These are phyloP conservation scores for Suhomyces xylopsoci DNA, from an alignment of 805 yeast species.

Conservation along the genomic window DNA sequence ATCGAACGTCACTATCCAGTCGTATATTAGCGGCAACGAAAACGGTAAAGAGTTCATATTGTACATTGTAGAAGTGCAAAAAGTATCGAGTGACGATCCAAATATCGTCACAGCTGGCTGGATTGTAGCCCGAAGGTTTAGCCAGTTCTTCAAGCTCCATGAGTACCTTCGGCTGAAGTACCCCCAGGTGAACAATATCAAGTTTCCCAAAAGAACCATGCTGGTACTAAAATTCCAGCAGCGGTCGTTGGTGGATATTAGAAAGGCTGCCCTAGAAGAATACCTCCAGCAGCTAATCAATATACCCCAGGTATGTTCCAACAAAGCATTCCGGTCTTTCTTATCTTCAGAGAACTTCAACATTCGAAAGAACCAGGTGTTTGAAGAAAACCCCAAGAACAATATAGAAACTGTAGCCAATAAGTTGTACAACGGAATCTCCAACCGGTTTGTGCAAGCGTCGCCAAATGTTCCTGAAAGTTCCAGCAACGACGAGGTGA, in stretches of 20 bases:
- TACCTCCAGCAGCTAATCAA: constrained; percentile 58
- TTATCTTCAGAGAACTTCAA: constrained; percentile 67
- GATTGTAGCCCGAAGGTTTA: constrained; percentile 87
- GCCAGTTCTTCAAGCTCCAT: constrained; percentile 75
- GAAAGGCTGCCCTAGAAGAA: constrained; percentile 58
- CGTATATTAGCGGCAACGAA: constrained; percentile 55
- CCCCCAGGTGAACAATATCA: constrained; percentile 46
- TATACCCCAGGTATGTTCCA: constrained; percentile 69
- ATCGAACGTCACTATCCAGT: constrained; percentile 51
- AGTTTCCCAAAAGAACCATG: constrained; percentile 59
- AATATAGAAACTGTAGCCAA: constrained; percentile 32
- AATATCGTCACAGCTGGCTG: constrained; percentile 64
- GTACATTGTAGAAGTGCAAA: constrained; percentile 76
- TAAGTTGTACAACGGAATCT: constrained; percentile 30
- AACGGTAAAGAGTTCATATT: constrained; percentile 59
- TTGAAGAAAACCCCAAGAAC: constrained; percentile 19
- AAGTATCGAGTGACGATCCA: constrained; percentile 38
- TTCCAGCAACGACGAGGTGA: constrained; percentile 13
- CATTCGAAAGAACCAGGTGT: constrained; percentile 26
- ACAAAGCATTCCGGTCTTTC: constrained; percentile 69
- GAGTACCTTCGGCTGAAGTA: constrained; percentile 56
- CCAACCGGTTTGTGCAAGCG: constrained; percentile 11
- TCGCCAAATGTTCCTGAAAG: constrained; percentile 1
- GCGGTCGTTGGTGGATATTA: constrained; percentile 56
- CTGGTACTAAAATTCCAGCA: constrained; percentile 69